Conservation (phyloP, 129 eudicot species). For the Centaurea solstitialis region DNA sequence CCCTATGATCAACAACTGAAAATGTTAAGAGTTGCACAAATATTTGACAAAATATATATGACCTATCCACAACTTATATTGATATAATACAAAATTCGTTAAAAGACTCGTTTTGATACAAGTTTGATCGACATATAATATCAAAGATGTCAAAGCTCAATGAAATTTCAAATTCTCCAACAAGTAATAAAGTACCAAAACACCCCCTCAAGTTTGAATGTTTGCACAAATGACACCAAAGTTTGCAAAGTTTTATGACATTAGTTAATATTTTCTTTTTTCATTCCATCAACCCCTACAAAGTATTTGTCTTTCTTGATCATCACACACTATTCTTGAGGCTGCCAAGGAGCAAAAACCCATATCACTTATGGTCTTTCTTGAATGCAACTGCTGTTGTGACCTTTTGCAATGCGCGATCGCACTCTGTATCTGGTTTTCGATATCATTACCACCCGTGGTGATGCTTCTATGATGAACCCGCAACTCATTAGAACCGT, state of each 20-base stretch:
- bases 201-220: constrained; percentile 19
- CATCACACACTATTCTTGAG: constrained; percentile 54
- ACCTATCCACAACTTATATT: no score
- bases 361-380: constrained; percentile 56
- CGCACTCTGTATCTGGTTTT: constrained; percentile 84
- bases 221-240: constrained; percentile 26
- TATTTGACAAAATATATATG: background rate
- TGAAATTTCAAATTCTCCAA: constrained; percentile 10
- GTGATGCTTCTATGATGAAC: constrained; percentile 55
- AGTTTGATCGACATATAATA: background rate
- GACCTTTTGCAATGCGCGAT: constrained; percentile 95
- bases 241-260: constrained; percentile 17
- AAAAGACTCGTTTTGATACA: background rate
- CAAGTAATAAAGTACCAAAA: constrained; percentile 22
- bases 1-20: background rate
- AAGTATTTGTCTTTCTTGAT: constrained; percentile 59
- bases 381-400: constrained; percentile 50
- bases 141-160: background rate
- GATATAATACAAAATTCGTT: no score
- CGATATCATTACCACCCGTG: constrained; percentile 54
- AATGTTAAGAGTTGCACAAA: background rate
- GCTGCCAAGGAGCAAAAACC: constrained; percentile 55
- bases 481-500: constrained; percentile 37
- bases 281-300: constrained; percentile 57
- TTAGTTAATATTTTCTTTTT: background rate